A percentile compares a stretch with the other conserved stretches of the same genome.
These are phyloP conservation scores for Tulasnella sp. DNA, from an alignment of 768 basidiomycete species.

Conservation along the genomic window DNA sequence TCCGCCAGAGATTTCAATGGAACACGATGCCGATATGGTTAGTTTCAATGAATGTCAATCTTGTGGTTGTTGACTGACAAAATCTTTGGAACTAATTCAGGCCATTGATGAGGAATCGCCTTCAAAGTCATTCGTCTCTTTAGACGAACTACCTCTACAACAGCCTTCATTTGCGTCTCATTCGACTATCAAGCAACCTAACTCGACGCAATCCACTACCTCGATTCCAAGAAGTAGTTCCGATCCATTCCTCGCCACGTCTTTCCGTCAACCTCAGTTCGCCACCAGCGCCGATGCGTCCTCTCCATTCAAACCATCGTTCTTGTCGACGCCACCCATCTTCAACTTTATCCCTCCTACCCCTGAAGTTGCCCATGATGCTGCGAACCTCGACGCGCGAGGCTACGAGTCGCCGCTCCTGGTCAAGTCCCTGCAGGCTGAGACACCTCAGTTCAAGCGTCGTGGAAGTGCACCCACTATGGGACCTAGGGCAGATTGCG, in stretches of 20 bases:
- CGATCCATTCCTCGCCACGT: slow-evolving; percentile 16
- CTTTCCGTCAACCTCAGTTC: neutral
- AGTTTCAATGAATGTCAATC: neutral
- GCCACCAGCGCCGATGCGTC: neutral
- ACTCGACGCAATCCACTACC: neutral
- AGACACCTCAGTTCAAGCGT: neutral
- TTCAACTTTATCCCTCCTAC: slow-evolving; percentile 11
- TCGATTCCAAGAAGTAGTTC: neutral
- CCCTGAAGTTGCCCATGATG: neutral
- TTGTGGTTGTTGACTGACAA: neutral
- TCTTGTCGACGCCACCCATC: neutral
- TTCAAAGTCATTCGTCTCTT: neutral
- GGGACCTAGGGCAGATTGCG: slow-evolving; percentile 62
- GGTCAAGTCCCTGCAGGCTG: neutral
- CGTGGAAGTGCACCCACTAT: slow-evolving; percentile 46
- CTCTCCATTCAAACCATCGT: neutral
- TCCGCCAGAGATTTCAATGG: neutral
- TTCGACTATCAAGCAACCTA: neutral
- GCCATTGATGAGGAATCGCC: neutral
- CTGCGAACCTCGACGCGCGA: neutral
- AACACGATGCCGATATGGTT: neutral
- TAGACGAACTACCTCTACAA: neutral
- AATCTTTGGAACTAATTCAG: neutral
- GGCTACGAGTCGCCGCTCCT: neutral
- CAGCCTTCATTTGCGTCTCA: neutral